Evolutionary conservation across 176 grass and related monocot species (phyloP), one percentile per base, ranked within the genome.

Genomic region (Avena eriantha): DNA sequence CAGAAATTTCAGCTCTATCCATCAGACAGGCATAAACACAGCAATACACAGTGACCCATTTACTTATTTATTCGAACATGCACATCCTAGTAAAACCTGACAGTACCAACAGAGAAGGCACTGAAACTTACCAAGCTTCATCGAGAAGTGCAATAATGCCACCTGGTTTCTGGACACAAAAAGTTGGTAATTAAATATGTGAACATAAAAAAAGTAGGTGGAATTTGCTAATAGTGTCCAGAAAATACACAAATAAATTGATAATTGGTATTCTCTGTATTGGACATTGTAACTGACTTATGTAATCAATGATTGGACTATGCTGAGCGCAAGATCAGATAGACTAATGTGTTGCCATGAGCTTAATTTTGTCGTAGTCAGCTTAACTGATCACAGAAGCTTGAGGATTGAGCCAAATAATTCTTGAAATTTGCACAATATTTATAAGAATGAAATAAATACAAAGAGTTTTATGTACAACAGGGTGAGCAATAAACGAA

Each of bases 81-180:
- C 23, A 65, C 11, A 7, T 61, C n/a, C 29, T 53, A 50, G 72
- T 54, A 56, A 69, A 77, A 90, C 17, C n/a, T 61, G 80, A 65
- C 71, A 76, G 19, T 72, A 53, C 22, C 33, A 78, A 39, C 86
- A 35, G 47, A 22, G 66, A 35, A 86, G 61, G 56, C 79, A 77
- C 23, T 69, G 19, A 70, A 55, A 86, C 87, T 88, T 86, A 98
- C 95, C 95, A 98, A 77, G 95, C 93, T 93, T 98, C 95, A 92
- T 98, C 95, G 85, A 98, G 87, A 87, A 98, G 91, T 34, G 95
- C 89, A 80, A 98, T 87, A 82, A 98, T 93, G 76, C 95, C 95
- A 81, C 93, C 93, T 91, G 95, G 95, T 98, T 98, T 98, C 95
- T 98, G 91, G 77, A 87, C 80, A 95, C 34, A 91, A 89, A 91